Percentiles rank a stretch among this genome's conserved stretches.
Conservation (phyloP, 2,329 filamentous ascomycete species). For the Graphilbum ipis-grandicollis region DNA sequence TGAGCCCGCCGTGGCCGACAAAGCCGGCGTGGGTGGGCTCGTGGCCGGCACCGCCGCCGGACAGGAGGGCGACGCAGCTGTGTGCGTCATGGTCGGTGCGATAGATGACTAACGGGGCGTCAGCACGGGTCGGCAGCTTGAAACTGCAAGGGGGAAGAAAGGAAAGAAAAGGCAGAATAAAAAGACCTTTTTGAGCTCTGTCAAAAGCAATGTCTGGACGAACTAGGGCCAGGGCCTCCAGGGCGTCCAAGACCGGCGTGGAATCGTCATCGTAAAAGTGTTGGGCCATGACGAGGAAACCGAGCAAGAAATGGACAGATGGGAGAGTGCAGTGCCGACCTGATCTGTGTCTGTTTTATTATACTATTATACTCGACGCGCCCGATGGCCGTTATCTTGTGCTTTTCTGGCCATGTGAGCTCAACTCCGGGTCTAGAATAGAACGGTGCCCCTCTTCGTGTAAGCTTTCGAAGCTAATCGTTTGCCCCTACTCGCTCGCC, state of each 20-base stretch:
- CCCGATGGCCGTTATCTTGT: too few species aligned
- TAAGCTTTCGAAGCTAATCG: too few species aligned
- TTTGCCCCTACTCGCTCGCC: too few species aligned
- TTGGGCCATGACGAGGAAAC: background rate
- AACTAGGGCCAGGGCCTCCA: background rate
- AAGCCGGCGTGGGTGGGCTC: conserved; percentile 78
- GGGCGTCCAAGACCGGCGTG: background rate
- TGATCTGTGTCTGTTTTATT: too few species aligned
- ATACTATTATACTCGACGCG: too few species aligned
- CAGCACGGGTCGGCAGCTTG: background rate
- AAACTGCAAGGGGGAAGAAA: too few species aligned
- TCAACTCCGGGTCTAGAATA: too few species aligned
- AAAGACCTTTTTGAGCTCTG: background rate
- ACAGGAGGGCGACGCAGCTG: conserved; percentile 25
- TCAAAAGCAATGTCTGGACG: background rate
- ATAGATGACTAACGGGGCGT: background rate
- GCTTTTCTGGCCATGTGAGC: too few species aligned
- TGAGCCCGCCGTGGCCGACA: conserved; percentile 66
- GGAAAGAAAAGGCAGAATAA: background rate
- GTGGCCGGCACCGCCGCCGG: conserved; percentile 78
- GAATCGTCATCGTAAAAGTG: background rate
- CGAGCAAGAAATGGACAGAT: background rate
- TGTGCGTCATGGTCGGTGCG: background rate
- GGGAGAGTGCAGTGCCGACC: too few species aligned
- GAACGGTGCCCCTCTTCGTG: too few species aligned